Base-by-base conservation (phyloP, 2,329 filamentous ascomycete species). In the Elsinoe necatrix region DNA sequence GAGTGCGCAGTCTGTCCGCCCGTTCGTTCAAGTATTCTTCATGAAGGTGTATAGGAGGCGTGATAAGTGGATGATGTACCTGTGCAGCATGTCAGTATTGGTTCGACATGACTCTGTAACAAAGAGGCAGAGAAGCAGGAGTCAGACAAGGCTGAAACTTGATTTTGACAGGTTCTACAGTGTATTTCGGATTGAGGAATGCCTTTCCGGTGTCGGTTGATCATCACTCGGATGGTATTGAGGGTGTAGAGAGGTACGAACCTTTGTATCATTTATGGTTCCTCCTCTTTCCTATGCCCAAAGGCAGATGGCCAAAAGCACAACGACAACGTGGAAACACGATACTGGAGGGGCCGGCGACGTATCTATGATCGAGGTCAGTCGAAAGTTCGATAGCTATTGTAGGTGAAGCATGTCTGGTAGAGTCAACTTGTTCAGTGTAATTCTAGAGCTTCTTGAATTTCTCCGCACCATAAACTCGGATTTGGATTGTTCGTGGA, bases 121-220 rank as follows among this genome's bases (percentile, higher is more conserved):
- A 47, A 29, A 41, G 42, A 29, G 18, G 29, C 42, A 37, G 7
- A 52, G 59, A 41, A 25, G 35, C 31, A 55, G 23, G 42, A 57
- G 71, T 83, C 80, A 83, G 80, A 83, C 80, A 83, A 83, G 80
- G 80, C 80, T 83, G 80, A 83, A 83, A 83, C 80, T 83, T 80
- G 69, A 74, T 70, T 56, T 68, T 71, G 75, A 81, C 78, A 79
- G 74, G 75, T 79, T 82, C 80, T 76, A 82, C 80, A 82, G 77
- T 71, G 69, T 75, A 71, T 72, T 82, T 82, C 79, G 78, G 80
- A 74, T 78, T 78, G 80, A 82, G 80, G 80, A 83, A 82, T 82
- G 80, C 80, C 80, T 79, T 75, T 80, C 77, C 59, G 34, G 77
- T 80, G 79, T 82, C 80, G 70, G 73, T 70, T 71, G 68, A 77